These are phyloP conservation scores for Tetragonia tetragonoides DNA, from an alignment of 148 eudicot species.

Conservation along the genomic window DNA sequence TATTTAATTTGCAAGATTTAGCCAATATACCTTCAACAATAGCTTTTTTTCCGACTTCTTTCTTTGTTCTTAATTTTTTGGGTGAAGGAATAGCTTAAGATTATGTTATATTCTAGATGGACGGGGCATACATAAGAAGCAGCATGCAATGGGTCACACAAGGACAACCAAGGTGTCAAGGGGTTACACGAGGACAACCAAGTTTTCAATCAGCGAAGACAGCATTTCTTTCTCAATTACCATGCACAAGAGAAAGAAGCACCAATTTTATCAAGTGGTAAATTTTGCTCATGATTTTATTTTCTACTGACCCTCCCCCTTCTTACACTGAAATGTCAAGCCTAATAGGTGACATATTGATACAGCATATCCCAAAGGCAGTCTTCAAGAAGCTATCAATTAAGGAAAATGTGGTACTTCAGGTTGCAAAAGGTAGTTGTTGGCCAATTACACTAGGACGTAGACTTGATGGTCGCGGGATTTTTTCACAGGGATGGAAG, in stretches of 20 bases:
- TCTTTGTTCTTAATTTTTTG: not conserved
- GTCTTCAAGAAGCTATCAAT: conserved; percentile 18
- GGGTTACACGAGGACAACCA: not conserved
- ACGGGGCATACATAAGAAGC: conserved; percentile 15
- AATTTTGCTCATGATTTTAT: not conserved
- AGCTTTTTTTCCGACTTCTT: not conserved
- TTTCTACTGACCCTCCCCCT: not conserved
- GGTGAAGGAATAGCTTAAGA: not conserved
- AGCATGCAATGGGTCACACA: not conserved
- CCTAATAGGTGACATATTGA: not conserved
- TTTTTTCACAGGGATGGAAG: conserved; percentile 24
- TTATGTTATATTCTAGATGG: conserved; percentile 14
- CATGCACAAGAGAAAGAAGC: conserved; percentile 14
- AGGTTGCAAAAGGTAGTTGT: conserved; percentile 22
- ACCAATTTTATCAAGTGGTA: conserved; percentile 29
- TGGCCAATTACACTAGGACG: conserved; percentile 24
- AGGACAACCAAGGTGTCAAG: not conserved
- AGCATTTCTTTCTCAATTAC: conserved; percentile 19
- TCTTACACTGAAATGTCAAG: not conserved
- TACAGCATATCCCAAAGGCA: conserved; percentile 28
- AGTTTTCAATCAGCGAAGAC: conserved; percentile 5
- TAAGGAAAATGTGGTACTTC: conserved; percentile 15
- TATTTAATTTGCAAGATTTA: not conserved
- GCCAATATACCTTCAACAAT: not conserved
- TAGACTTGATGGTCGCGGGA: conserved; percentile 15